Base-by-base conservation (phyloP, 768 basidiomycete genomes). In the Cyclocybe cylindracea region DNA sequence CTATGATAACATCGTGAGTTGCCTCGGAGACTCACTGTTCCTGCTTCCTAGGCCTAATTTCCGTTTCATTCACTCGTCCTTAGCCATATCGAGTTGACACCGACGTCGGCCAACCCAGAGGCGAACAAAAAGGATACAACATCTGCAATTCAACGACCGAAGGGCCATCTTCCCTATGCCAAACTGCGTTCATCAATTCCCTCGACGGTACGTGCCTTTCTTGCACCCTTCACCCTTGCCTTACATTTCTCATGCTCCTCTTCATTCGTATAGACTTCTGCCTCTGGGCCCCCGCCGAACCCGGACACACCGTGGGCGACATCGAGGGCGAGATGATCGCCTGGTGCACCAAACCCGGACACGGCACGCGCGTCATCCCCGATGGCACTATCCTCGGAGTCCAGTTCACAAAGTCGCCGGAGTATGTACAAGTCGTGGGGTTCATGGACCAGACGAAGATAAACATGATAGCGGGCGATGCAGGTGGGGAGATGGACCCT, bases 401-500 rank as follows among this genome's bases (percentile, higher is more conserved):
- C 0, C 89, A 91, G 66, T 75, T 82, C 66, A 79, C 86, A 57
- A 75, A 70, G 51, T 83, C 86, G 0, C 78, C 79, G 0, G 77
- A 80, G 50, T 89, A 89, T 57, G 62, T 84, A 24, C 83, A 85
- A 62, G 74, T 89, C 51, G 77, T 78, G 19, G 90, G 87, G 6
- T 83, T 77, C 67, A 72, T 86, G 56, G 73, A 90, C 64, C 90
- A 93, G 70, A 74, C 71, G 4, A 58, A 66, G 47, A 69, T 94
- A 57, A 76, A 89, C 67, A 63, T 92, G 40, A 54, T 67, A 3
- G 18, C 66, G 0, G 68, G 54, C 5, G 91, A 93, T 60, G 78
- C 63, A 33, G 91, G 91, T 54, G 91, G 91, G 44, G 91, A 92
- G 67, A 79, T 90, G 56, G 86, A 91, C 65, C 82, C 87, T 10